phyloP scores from a whole-genome alignment of 441 rosid genomes.

The Corymbia citriodora region DNA sequence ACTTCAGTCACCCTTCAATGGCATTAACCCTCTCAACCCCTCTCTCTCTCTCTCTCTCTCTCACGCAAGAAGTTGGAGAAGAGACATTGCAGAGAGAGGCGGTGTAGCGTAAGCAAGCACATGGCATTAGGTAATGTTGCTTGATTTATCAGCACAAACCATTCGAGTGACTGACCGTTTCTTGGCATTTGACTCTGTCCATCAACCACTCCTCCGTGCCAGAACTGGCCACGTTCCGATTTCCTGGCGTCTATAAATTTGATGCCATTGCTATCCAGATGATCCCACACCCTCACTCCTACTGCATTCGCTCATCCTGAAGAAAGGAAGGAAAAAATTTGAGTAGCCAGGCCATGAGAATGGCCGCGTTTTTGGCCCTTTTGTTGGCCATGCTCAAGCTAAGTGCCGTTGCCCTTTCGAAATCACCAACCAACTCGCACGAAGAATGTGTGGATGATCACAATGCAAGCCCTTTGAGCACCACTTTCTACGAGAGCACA shows the following conservation, averaged over 20 bases:
- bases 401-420: slow-evolving; percentile 5
- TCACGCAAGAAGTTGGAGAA: neutral
- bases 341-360: neutral
- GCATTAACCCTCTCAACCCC: neutral
- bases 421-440: slow-evolving; percentile 11
- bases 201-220: slow-evolving; percentile 13
- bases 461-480: slow-evolving; percentile 33
- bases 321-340: neutral
- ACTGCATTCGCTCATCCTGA: neutral
- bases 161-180: slow-evolving; percentile 16
- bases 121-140: slow-evolving; percentile 23
- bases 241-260: neutral
- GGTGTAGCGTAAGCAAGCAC: slow-evolving; percentile 8
- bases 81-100: neutral
- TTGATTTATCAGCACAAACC: neutral
- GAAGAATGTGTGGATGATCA: slow-evolving; percentile 47
- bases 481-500: slow-evolving; percentile 32
- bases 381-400: neutral
- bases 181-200: slow-evolving; percentile 12
- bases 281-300: neutral
- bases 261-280: neutral
- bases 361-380: neutral
- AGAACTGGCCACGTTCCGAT: neutral
- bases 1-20: neutral
- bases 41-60: neutral